phyloP scores from a whole-genome alignment of 2,329 filamentous ascomycete species.

The Fusarium sp. region DNA sequence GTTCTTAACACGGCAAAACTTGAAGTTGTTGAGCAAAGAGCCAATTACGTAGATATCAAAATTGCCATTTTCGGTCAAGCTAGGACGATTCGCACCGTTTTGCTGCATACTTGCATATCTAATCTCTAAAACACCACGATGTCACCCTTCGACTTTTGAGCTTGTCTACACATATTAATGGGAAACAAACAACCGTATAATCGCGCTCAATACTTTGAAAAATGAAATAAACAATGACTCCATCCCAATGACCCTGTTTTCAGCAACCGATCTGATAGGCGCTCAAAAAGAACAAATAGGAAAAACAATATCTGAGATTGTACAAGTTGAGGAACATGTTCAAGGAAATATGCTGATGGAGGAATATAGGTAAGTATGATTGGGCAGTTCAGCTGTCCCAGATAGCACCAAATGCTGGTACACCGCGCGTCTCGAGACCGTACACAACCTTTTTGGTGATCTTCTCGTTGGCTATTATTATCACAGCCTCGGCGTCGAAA shows the following conservation, averaged over 20 bases:
- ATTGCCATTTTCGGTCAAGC: slow-evolving; percentile 39
- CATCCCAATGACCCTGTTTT: not conserved
- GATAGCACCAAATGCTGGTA: slow-evolving; percentile 79
- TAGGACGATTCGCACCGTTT: slow-evolving; percentile 26
- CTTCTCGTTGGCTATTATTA: slow-evolving; percentile 78
- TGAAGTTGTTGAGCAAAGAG: slow-evolving; percentile 26
- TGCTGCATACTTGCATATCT: slow-evolving; percentile 45
- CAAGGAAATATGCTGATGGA: slow-evolving; percentile 15
- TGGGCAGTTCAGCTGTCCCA: slow-evolving; percentile 68
- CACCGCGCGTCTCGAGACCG: slow-evolving; percentile 73
- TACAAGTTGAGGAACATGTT: slow-evolving; percentile 7
- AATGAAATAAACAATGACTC: slow-evolving; percentile 7
- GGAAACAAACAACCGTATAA: slow-evolving; percentile 8
- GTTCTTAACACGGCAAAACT: slow-evolving; percentile 12
- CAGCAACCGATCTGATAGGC: not conserved
- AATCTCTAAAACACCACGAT: slow-evolving; percentile 32
- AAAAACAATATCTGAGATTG: not conserved
- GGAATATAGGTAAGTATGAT: not conserved
- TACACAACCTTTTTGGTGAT: slow-evolving; percentile 78
- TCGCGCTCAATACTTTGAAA: slow-evolving; percentile 5
- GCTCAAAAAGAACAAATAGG: not conserved
- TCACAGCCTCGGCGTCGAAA: slow-evolving; percentile 75
- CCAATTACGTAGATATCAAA: slow-evolving; percentile 41
- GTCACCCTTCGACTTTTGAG: slow-evolving; percentile 27
- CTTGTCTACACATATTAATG: slow-evolving; percentile 1